Base-by-base conservation (phyloP, 2,329 filamentous ascomycete genomes). In the Davidsoniella eucalypti region DNA sequence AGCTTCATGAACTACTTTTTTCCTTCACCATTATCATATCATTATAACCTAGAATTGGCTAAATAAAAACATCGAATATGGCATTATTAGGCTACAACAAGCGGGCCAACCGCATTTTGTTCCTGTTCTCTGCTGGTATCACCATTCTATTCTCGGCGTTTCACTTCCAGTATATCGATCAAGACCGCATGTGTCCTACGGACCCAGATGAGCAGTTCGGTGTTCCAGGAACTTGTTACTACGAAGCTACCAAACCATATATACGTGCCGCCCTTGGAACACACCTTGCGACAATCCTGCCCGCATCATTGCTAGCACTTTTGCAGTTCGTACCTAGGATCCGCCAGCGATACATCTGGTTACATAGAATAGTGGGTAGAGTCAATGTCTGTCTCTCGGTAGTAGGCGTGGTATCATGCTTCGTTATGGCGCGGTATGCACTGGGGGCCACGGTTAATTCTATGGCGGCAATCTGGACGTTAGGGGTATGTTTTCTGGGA, bases 301-400 rank as follows among this genome's bases (percentile, higher is more conserved):
- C 49, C 7, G 49, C 49, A 25, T 17, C 44, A 29, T 14, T 51
- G 10, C 16, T 51, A 6, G 44, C 43, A 12, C 47, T 43, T 37
- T 25, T 51, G 9, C 49, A 51, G 21, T 51, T 51, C 14, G 36
- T 51, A 16, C 49, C 49, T 16, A 42, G 18, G 8, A 51, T 51
- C 18, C 49, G 43, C 16, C 49, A 46, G 16, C 36, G 17, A 9
- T 42, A 46, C 8, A 29, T 45, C 3, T 38, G 14, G 2, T 12
- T 40, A 1, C 49, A 51, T 18, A 46, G 26, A 17, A 18, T 18
- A 12, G 4, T 21, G 18, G 49, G 49, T 4, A 39, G 25, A 14
- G 33, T 47, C 17, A 41, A 21, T 42, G 18, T 46, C 9, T 36
- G 38, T 4, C 44, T 51, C 1, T 51, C 17, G 14, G 14, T 41